Base-by-base conservation (phyloP, 2,329 filamentous ascomycete genomes). In the Talaromyces sp. region DNA sequence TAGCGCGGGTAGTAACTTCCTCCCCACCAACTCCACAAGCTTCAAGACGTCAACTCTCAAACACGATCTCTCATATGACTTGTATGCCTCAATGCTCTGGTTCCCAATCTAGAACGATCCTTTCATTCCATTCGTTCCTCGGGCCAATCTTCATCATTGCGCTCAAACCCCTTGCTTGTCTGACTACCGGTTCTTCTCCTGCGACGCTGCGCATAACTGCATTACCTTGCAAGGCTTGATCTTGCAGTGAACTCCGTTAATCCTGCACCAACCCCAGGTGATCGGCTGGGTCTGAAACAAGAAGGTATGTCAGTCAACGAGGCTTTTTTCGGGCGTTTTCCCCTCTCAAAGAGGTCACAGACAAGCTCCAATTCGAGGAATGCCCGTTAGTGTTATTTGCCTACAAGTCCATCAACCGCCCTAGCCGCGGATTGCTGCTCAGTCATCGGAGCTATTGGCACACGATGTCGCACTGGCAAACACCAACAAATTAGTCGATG, bases 131-230 rank as follows among this genome's bases (percentile, higher is more conserved):
- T 9, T 16, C 50, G 22, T 35, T 56, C 27, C 33, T 56, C 45
- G 6, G 7, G 33, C 22, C 33, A 24, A 31, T 11, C 19, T 7
- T 16, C 33, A 24, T 22, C 19, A 27, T 33, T 39, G 60, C n/a
- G 60, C 60, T 62, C 60, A 43, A 50, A 47, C 60, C 60, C 47
- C 60, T 52, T 62, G 47, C 60, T 19, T 62, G 35, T 22, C 22
- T n/a, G 9, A 27, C 31, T 27, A 24, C 39, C 58, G 27, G n/a
- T 35, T 24, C 31, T 43, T 8, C 43, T 22, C 22, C 39, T 41
- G 58, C 22, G 43, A 50, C 19, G 58, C 43, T 37, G 31, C 24
- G 22, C 47, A 31, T 43, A 39, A n/a, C 19, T 50, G 47, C 47
- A 31, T 50, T 14, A 8, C 24, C 47, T 52, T 6, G 27, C 27